A percentile compares a stretch with the other conserved stretches of the same genome.
Conservation (phyloP, 75 land plant species). For the Cunninghamia lanceolata region DNA sequence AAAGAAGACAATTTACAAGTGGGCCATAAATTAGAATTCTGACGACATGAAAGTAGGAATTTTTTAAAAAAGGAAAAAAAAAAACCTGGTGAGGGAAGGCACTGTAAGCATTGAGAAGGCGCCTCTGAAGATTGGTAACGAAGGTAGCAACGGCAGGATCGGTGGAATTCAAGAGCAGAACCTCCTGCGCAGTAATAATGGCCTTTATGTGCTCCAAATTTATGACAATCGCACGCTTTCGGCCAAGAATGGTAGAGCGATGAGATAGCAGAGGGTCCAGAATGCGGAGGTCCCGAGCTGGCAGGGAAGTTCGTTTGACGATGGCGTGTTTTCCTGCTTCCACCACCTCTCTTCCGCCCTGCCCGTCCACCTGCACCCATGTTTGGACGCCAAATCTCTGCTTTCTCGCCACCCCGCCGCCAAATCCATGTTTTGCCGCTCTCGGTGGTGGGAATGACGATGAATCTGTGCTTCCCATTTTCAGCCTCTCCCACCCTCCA, state of each 20-base stretch:
- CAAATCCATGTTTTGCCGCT: too few species aligned
- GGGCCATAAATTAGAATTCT: too few species aligned
- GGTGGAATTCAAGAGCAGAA: slow-evolving; percentile 40
- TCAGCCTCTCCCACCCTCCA: too few species aligned
- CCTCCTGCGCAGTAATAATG: slow-evolving; percentile 62
- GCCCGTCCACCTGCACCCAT: slow-evolving; percentile 52
- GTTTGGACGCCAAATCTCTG: slow-evolving; percentile 42
- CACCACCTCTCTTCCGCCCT: slow-evolving; percentile 33
- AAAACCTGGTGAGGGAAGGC: too few species aligned
- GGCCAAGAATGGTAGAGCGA: slow-evolving; percentile 66
- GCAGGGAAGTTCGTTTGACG: slow-evolving; percentile 50
- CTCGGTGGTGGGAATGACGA: too few species aligned
- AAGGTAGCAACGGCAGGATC: slow-evolving; percentile 34
- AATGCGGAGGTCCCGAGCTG: slow-evolving; percentile 72
- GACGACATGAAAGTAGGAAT: too few species aligned
- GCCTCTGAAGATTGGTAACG: slow-evolving; percentile 26
- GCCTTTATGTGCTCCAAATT: slow-evolving; percentile 62
- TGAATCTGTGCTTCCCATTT: too few species aligned
- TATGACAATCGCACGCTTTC: slow-evolving; percentile 51
- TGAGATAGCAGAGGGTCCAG: slow-evolving; percentile 66
- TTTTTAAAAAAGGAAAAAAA: too few species aligned
- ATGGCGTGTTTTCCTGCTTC: slow-evolving; percentile 71
- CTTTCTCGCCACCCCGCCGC: slow-evolving; percentile 19
- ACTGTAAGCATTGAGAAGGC: slow-evolving; percentile 17
- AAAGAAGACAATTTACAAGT: too few species aligned